Evolutionary conservation across 768 basidiomycete genomes (phyloP), one percentile per base, ranked within the genome.

Genomic region (Lactarius vividus): DNA sequence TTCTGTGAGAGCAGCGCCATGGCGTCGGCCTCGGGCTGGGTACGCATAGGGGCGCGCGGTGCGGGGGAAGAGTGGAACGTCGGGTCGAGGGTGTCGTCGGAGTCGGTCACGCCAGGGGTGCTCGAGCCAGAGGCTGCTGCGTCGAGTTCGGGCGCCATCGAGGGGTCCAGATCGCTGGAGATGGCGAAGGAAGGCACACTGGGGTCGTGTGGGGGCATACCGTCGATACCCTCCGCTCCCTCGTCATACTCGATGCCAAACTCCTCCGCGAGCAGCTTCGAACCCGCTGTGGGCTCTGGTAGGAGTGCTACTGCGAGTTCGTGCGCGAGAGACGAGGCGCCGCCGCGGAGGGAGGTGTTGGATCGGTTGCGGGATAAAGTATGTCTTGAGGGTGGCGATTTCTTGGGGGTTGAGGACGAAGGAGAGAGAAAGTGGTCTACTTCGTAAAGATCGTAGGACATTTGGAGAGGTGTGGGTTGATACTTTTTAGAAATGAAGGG

Each of bases 171-270:
- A 52, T 76, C 77, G 16, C 73, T 72, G 15, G 77, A 72, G 35
- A 71, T 69, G 42, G 77, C 74, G 26, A 78, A 75, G 8, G 75
- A 68, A 23, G 74, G 74, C 64, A 77, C 74, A 60, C 75, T 71
- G 54, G 40, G 56, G 33, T 63, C 65, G 56, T 65, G 65, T 39
- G 61, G 62, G 5, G 69, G 62, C 31, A 69, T 57, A 7, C 64
- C 84, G 72, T 90, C 92, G 63, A 89, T 90, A 44, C 89, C 90
- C 76, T 92, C 90, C 33, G 89, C 89, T 54, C 89, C 91, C 73
- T 92, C 91, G 67, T 94, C 92, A 69, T 90, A 93, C 73, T 94
- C 92, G 67, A 94, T 88, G 11, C 92, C 92, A 69, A 94, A 91
- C 75, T 94, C 93, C 76, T 94, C 92, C 15, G 90, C 90, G 6